Base-by-base conservation (phyloP, 2,329 filamentous ascomycete species). In the Boeremia lycopersici region DNA sequence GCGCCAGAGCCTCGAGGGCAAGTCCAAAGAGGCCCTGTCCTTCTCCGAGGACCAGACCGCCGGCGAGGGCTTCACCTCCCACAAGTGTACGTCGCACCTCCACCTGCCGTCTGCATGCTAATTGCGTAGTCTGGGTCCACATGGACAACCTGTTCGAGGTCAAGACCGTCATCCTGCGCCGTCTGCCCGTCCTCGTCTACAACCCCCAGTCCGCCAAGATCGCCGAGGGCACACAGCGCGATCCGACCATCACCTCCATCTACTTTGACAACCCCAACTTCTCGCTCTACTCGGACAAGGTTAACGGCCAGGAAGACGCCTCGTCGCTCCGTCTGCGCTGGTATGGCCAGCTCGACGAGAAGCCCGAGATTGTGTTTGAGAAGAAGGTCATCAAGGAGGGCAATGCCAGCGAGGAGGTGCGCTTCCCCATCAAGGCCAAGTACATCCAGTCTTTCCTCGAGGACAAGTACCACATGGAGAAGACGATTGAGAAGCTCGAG, bases 191-290 rank as follows among this genome's bases (percentile, higher is more conserved):
- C 28, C 86, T 99, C 13, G 88, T 99, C 19, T 99, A 97, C 77
- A 97, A 95, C 72, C 88, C 95, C 40, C 89, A 93, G 64, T 85
- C 89, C 1, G 87, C 91, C 29, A 96, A 93, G 76, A 84, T 95
- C 64, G 84, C 90, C 38, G 91, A 96, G 67, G 86, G 86, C 40
- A 86, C 84, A 57, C 85, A 92, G 62, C 81, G 82, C 41, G 93
- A 98, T 68, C 95, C 95, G 6, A 90, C 90, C 45, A 90, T 98
- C 63, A 98, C 93, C 13, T 97, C 93, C 25, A 86, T 99, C 34
- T 99, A 99, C 78, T 96, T 98, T 69, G 95, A 99, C 76, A 96
- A 88, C 72, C 82, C 86, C 35, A 87, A 88, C 62, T 98, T 99
- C 74, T 84, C 89, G 12, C 82, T 98, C 9, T 99, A 98, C 76